Percentiles rank a stretch among this genome's conserved stretches.
These are phyloP conservation scores for Boletus edulis DNA, from an alignment of 768 basidiomycete species.

Conservation along the genomic window DNA sequence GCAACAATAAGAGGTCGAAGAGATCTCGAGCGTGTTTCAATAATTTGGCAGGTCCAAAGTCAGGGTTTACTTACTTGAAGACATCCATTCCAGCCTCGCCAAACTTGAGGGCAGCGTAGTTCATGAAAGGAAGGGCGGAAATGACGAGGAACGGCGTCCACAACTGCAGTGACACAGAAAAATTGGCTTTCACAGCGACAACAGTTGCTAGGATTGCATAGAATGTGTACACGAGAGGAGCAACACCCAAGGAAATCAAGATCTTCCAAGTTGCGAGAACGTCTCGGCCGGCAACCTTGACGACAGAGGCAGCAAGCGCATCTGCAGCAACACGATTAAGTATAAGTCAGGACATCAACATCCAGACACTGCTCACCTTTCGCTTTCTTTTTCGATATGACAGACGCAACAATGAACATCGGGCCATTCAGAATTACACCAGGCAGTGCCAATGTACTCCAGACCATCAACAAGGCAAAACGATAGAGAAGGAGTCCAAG, in stretches of 20 bases:
- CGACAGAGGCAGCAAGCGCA: conserved; percentile 91
- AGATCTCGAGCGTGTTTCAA: conserved; percentile 53
- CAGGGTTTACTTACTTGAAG: conserved; percentile 68
- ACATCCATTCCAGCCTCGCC: conserved; percentile 98
- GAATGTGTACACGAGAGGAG: conserved; percentile 79
- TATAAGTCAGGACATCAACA: not conserved
- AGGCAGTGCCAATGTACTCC: conserved; percentile 84
- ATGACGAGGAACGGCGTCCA: conserved; percentile 79
- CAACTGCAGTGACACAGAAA: conserved; percentile 60
- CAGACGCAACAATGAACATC: conserved; percentile 86
- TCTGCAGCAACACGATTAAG: conserved; percentile 44
- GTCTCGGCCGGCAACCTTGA: conserved; percentile 94
- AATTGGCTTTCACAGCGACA: conserved; percentile 64
- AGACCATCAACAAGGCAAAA: conserved; percentile 68
- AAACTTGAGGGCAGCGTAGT: conserved; percentile 92
- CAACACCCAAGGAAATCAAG: conserved; percentile 86
- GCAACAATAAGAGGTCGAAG: conserved; percentile 86
- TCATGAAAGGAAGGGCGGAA: conserved; percentile 78
- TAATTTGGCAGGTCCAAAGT: not conserved
- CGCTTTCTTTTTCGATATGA: conserved; percentile 86
- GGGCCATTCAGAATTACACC: conserved; percentile 91
- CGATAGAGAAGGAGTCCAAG: conserved; percentile 83
- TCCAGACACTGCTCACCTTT: conserved; percentile 52
- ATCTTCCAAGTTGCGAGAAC: conserved; percentile 99
- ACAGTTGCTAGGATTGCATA: conserved; percentile 81